Conservation (phyloP, 441 rosid genomes). For the Kokia cookei region DNA sequence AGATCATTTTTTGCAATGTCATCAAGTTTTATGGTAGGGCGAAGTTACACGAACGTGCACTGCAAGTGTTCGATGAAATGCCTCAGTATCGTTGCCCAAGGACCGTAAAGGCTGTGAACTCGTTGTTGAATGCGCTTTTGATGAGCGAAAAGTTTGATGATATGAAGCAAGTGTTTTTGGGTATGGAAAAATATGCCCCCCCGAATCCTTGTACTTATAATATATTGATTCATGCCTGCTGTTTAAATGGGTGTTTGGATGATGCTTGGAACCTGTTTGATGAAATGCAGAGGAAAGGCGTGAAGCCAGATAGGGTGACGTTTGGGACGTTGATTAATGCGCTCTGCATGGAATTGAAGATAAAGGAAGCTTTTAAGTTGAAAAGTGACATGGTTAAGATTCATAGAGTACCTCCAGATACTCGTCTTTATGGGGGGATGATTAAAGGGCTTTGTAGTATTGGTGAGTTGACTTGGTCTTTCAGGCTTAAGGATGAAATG, state of each 20-base stretch:
- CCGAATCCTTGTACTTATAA: slow-evolving; percentile 76
- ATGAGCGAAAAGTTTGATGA: slow-evolving; percentile 34
- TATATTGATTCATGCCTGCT: slow-evolving; percentile 43
- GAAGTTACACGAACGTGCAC: slow-evolving; percentile 39
- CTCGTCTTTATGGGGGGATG: slow-evolving; percentile 38
- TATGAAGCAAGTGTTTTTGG: slow-evolving; percentile 28
- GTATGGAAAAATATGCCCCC: slow-evolving; percentile 27
- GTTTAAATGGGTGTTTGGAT: slow-evolving; percentile 29
- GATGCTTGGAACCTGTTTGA: slow-evolving; percentile 48
- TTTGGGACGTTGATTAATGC: slow-evolving; percentile 54
- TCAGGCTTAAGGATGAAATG: slow-evolving; percentile 64
- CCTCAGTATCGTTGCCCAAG: slow-evolving; percentile 46
- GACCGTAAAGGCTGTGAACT: slow-evolving; percentile 53
- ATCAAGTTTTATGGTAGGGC: slow-evolving; percentile 56
- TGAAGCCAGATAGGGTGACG: slow-evolving; percentile 43
- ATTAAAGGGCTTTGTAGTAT: slow-evolving; percentile 42
- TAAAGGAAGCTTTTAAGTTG: slow-evolving; percentile 61
- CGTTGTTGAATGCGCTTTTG: slow-evolving; percentile 44
- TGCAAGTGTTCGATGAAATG: slow-evolving; percentile 61
- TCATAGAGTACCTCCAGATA: slow-evolving; percentile 34
- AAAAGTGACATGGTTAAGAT: slow-evolving; percentile 49
- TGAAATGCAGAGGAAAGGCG: slow-evolving; percentile 49
- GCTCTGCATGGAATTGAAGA: slow-evolving; percentile 35
- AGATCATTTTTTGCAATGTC: slow-evolving; percentile 56
- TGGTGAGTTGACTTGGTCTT: slow-evolving; percentile 45